Evolutionary conservation across 805 yeast species (phyloP).

Genomic region (Metschnikowia colocasiae): DNA sequence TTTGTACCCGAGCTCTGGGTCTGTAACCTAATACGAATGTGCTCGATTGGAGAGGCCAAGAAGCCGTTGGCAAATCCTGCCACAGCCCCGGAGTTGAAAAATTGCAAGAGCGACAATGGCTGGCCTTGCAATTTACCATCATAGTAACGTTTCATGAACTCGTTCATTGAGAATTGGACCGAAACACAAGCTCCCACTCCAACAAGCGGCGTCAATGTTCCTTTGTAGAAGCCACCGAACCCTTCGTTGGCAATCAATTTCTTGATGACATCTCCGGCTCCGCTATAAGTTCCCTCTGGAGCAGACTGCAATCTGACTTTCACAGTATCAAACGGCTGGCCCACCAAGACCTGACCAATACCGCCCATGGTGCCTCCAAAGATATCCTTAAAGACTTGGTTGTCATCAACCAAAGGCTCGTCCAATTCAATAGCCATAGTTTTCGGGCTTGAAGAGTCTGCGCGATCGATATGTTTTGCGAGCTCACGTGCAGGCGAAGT

Average conservation of each 20-base stretch:
- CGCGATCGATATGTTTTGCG: conserved; percentile 4
- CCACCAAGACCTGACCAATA: conserved; percentile 89
- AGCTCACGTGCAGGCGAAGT: neutral
- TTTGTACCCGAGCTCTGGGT: conserved; percentile 65
- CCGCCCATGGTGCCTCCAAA: conserved; percentile 95
- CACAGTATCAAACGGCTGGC: conserved; percentile 95
- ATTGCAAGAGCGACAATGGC: conserved; percentile 57
- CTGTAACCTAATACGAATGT: conserved; percentile 88
- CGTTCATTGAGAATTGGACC: conserved; percentile 93
- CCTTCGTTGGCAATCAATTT: conserved; percentile 52
- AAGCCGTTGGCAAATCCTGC: conserved; percentile 91
- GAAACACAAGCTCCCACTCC: conserved; percentile 95
- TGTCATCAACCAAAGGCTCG: conserved; percentile 35
- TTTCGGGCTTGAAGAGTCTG: neutral
- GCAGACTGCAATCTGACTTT: conserved; percentile 91
- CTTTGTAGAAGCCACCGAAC: conserved; percentile 41
- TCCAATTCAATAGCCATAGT: conserved; percentile 42
- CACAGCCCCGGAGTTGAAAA: conserved; percentile 79
- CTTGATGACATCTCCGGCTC: conserved; percentile 74
- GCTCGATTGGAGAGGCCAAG: conserved; percentile 92
- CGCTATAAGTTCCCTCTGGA: conserved; percentile 67
- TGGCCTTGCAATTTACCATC: conserved; percentile 42
- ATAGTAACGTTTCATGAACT: conserved; percentile 83
- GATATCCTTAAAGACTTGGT: conserved; percentile 66
- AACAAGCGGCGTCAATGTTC: conserved; percentile 44